Evolutionary conservation across 2,329 filamentous ascomycete species (phyloP), one percentile per base, ranked within the genome.

Genomic region (Claviceps citrina): DNA sequence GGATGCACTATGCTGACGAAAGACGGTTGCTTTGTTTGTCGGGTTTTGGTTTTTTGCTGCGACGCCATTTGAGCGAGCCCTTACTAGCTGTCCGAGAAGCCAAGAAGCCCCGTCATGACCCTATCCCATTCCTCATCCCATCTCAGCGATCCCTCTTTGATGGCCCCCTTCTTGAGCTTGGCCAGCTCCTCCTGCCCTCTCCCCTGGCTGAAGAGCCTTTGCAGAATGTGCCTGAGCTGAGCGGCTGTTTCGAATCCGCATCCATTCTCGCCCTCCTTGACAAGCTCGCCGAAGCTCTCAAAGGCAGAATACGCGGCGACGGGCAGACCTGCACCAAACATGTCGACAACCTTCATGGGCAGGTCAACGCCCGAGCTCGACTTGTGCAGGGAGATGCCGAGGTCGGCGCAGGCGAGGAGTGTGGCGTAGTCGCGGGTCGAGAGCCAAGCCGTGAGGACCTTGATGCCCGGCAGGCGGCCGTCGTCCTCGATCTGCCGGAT

Each of bases 301-400:
- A 93, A 98, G 2, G 73, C 71, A 20, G 74, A 75, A 70, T 91
- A 96, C 4, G 86, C 89, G 0, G 81, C 78, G 0, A 98, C 91
- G 0, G 91, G 91, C 22, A 98, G 65, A 0, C 89, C 91, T 0
- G 87, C 82, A 2, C 91, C 91, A 57, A 98, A 96, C 87, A 98
- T 95, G 57, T 98, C 91, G 12, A 98, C 87, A 1, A 98, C 86
- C 62, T 98, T 98, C 91, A 98, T 98, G 0, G 91, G 91, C 16
- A 98, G 66, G 59, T 98, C 91, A 0, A 98, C 86, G 1, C 91
- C 91, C 2, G 85, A 94, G 48, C 83, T 93, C 12, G 86, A 95
- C 47, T 77, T 94, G 63, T 98, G 91, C 20, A 98, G 66, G 42
- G 84, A 93, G 19, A 98, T 76, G 8, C 91, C 91, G 0, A 98